Conservation (phyloP, 805 yeast species). For the Teunomyces lycoperdinae region DNA sequence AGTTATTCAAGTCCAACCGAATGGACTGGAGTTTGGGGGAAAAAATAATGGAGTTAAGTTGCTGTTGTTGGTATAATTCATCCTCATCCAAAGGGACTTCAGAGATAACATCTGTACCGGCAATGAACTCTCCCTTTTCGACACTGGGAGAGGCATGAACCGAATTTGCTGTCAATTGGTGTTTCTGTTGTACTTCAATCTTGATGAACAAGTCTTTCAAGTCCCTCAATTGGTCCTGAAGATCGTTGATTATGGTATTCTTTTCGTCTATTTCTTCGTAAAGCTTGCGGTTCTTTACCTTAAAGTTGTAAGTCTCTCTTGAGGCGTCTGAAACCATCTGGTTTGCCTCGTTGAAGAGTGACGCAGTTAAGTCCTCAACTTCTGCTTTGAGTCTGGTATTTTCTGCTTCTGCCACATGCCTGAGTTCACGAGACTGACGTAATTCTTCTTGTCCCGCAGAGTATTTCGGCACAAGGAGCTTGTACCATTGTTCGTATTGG, state of each 20-base stretch:
- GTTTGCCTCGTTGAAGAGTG: constrained; percentile 81
- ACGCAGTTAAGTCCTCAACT: constrained; percentile 75
- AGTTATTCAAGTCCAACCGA: constrained; percentile 45
- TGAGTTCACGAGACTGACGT: constrained; percentile 24
- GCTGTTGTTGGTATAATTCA: constrained; percentile 12
- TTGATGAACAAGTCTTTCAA: constrained; percentile 58
- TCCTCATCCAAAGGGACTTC: neutral
- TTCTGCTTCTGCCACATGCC: constrained; percentile 54
- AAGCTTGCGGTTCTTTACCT: constrained; percentile 57
- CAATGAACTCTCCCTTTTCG: constrained; percentile 3
- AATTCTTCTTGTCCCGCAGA: constrained; percentile 26
- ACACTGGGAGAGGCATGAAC: constrained; percentile 6
- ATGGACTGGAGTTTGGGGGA: constrained; percentile 35
- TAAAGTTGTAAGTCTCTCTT: constrained; percentile 57
- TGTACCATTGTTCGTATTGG: constrained; percentile 20
- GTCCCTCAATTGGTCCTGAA: constrained; percentile 65
- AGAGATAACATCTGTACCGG: neutral
- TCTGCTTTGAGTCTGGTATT: constrained; percentile 63
- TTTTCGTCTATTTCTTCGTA: constrained; percentile 58
- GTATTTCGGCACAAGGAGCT: constrained; percentile 28
- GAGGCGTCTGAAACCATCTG: constrained; percentile 80
- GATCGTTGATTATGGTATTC: constrained; percentile 60
- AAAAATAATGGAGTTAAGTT: constrained; percentile 23
- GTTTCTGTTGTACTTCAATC: constrained; percentile 43
- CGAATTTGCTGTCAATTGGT: constrained; percentile 2